These are phyloP conservation scores for Vigna reflexopilosa DNA, from an alignment of 306 rosid genomes.

Conservation along the genomic window DNA sequence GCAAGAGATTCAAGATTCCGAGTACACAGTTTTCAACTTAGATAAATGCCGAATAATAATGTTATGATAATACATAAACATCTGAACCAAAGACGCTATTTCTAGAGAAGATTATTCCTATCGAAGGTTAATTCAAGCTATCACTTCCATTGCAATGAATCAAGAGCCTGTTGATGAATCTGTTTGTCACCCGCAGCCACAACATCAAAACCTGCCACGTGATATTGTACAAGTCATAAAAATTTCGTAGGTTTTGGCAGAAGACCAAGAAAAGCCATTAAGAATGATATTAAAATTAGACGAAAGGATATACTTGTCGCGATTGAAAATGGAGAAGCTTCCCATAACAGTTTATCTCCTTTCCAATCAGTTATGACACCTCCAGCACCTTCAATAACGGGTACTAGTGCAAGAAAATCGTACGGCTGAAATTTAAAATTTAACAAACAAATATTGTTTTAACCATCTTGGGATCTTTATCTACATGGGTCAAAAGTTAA, in stretches of 20 bases:
- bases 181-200: slow-evolving; percentile 87
- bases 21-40: slow-evolving; percentile 28
- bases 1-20: neutral
- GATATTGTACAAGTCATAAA: neutral
- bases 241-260: neutral
- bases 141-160: slow-evolving; percentile 74
- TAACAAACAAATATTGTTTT: slow-evolving; percentile 8
- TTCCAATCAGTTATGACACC: slow-evolving; percentile 97
- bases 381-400: slow-evolving; percentile 94
- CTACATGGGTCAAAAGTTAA: slow-evolving; percentile 17
- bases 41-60: slow-evolving; percentile 9
- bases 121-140: slow-evolving; percentile 1
- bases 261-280: slow-evolving; percentile 14
- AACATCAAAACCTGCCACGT: slow-evolving; percentile 75
- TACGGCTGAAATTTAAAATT: slow-evolving; percentile 72
- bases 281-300: slow-evolving; percentile 4
- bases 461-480: slow-evolving; percentile 31
- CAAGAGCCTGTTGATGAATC: slow-evolving; percentile 79
- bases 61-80: slow-evolving; percentile 12
- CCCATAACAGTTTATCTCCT: slow-evolving; percentile 83
- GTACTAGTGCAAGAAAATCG: slow-evolving; percentile 87
- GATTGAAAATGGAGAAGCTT: slow-evolving; percentile 74
- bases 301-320: slow-evolving; percentile 59
- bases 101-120: slow-evolving; percentile 1
- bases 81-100: slow-evolving; percentile 3